Base-by-base conservation (phyloP, 1,284 basidiomycete genomes). In the Pseudozyma pruni region DNA sequence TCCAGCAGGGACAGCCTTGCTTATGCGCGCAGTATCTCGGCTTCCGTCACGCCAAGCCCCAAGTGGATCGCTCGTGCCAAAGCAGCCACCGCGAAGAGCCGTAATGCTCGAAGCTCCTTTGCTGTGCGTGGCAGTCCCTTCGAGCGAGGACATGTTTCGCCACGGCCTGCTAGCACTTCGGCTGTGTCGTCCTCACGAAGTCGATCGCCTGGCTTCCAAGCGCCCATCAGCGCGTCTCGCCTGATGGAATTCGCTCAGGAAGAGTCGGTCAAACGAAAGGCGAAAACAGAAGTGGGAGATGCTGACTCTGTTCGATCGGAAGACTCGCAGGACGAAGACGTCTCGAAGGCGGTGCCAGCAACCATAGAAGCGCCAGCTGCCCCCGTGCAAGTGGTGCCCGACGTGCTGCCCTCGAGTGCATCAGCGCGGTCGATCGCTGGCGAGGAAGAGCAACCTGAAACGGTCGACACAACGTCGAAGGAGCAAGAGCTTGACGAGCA, bases 1-100 rank as follows among this genome's bases (percentile, higher is more conserved):
- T 59, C 58, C 19, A 72, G 72, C 39, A 42, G 70, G 3, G 75
- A 77, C 40, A 75, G 73, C 39, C 61, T 77, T 7, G 70, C 69
- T 14, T 63, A 58, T 16, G 75, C 75, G 17, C 52, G 58, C 20
- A 73, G 73, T 37, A 43, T 77, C 17, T 77, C 75, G 7, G 67
- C 75, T 19, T 70, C 66, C 17, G 75, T 77, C 22, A 75, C 75
- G 29, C 72, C 75, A 6, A 71, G 66, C 22, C 75, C 75, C 4
- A 62, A 75, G n/a, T 77, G 75, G 75, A 56, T 77, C 20, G 60
- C 60, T 4, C 54, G 67, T 8, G 41, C 67, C 20, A 54, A 67
- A 31, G 60, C 58, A 7, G 44, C 53, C 2, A 53, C 52, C 13
- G 51, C 43, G 33, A 52, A 64, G 39, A 43, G 56, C 53, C 56